phyloP scores from a whole-genome alignment of 257 asterid species.

The Solanum appendiculatum region DNA sequence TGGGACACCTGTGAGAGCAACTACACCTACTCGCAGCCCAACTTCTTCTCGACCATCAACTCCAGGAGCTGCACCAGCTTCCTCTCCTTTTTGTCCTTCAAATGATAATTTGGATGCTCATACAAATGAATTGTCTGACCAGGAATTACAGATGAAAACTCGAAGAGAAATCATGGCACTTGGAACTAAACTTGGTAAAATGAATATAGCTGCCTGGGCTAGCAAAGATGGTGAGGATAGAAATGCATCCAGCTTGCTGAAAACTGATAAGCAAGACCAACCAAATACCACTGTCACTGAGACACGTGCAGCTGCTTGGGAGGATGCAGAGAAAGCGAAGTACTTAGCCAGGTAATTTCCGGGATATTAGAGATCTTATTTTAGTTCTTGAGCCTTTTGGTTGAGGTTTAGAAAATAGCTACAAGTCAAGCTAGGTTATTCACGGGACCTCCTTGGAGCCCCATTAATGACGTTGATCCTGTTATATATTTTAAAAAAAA shows the following conservation, averaged over 20 bases:
- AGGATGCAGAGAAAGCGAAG: slow-evolving; percentile 17
- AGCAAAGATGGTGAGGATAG: slow-evolving; percentile 12
- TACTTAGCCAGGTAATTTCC: slow-evolving; percentile 5
- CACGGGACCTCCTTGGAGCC: background rate
- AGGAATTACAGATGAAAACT: slow-evolving; percentile 13
- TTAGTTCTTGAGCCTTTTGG: background rate
- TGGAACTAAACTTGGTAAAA: slow-evolving; percentile 14
- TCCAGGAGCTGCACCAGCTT: slow-evolving; percentile 8
- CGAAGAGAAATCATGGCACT: slow-evolving; percentile 16
- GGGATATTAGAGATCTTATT: background rate
- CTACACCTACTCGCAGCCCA: too few species aligned
- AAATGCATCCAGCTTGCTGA: background rate
- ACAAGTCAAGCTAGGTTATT: background rate
- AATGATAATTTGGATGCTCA: background rate
- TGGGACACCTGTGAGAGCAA: slow-evolving; percentile 15
- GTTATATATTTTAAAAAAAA: background rate
- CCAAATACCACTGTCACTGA: background rate
- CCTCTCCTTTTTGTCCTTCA: background rate
- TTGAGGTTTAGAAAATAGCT: background rate
- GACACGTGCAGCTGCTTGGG: slow-evolving; percentile 17
- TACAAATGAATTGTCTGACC: background rate
- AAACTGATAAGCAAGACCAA: background rate
- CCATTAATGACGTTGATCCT: background rate
- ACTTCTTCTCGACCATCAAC: too few species aligned
- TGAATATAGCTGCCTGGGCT: slow-evolving; percentile 19